Conservation (phyloP, 345 rosid genomes). For the Pugionium cornutum region DNA sequence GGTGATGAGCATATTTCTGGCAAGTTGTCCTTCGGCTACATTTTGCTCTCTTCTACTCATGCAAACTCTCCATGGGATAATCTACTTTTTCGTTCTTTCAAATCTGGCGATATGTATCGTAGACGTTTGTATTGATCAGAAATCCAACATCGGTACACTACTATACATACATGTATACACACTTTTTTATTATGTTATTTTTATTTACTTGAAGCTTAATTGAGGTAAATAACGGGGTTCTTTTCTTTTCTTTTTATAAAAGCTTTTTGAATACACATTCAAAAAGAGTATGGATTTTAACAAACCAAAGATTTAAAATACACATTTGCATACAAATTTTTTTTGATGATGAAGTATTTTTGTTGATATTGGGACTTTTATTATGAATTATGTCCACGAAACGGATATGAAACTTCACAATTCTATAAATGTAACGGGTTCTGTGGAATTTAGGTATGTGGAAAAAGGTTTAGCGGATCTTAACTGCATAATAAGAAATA, state of each 20-base stretch:
- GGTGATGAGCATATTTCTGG: conserved; percentile 33
- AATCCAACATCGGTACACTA: conserved; percentile 12
- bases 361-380: too few relatives aligned
- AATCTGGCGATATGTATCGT: neutral
- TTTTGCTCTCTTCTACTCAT: conserved; percentile 56
- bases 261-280: neutral
- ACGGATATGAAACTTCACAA: neutral
- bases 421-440: neutral
- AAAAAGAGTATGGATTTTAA: neutral
- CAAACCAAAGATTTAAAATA: neutral
- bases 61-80: conserved; percentile 35
- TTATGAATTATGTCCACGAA: neutral
- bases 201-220: neutral
- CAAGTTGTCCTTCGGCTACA: conserved; percentile 60
- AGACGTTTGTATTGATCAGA: neutral
- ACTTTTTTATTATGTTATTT: neutral
- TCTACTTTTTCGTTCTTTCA: neutral
- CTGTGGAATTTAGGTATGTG: conserved; percentile 1
- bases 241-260: neutral
- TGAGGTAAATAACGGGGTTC: too few relatives aligned
- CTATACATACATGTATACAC: neutral
- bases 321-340: neutral
- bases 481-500: neutral
- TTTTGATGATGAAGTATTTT: too few relatives aligned
- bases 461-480: conserved; percentile 1